phyloP scores from a whole-genome alignment of 352 stramenopile species.

The Globisporangium orthogonon region DNA sequence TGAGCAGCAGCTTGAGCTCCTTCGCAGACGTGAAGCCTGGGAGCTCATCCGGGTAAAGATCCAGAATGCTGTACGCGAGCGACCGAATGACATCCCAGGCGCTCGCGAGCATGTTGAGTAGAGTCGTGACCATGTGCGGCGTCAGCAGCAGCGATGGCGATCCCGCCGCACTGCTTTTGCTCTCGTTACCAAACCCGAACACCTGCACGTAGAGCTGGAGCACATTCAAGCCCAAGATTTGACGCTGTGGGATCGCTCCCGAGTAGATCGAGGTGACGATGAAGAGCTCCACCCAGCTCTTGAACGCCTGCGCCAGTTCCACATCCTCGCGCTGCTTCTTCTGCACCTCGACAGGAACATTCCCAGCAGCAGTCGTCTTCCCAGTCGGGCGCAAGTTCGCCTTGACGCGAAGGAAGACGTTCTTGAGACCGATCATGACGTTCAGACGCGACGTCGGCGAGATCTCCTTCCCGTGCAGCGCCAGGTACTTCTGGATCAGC shows the following conservation, averaged over 20 bases:
- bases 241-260: constrained; percentile 55
- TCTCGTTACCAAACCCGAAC: constrained; percentile 36
- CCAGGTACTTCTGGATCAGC: constrained; percentile 60
- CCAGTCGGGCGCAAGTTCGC: constrained; percentile 46
- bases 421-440: constrained; percentile 69
- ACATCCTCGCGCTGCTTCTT: constrained; percentile 23
- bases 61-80: constrained; percentile 57
- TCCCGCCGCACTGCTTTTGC: background rate
- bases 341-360: constrained; percentile 1
- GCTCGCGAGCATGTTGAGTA: constrained; percentile 76
- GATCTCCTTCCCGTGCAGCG: constrained; percentile 74
- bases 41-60: constrained; percentile 57
- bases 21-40: constrained; percentile 44
- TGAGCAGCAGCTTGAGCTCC: constrained; percentile 38
- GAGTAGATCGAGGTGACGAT: constrained; percentile 57
- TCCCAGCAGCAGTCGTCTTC: background rate
- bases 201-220: constrained; percentile 66
- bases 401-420: constrained; percentile 68
- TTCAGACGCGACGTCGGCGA: constrained; percentile 58
- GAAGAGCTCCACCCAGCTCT: constrained; percentile 64
- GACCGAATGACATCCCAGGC: constrained; percentile 76
- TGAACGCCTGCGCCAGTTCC: constrained; percentile 37
- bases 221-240: constrained; percentile 68
- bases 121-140: constrained; percentile 53
- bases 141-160: constrained; percentile 32